Percentiles rank a stretch among this genome's conserved stretches.
phyloP scores from a whole-genome alignment of 345 rosid species.

The Hirschfeldia incana region DNA sequence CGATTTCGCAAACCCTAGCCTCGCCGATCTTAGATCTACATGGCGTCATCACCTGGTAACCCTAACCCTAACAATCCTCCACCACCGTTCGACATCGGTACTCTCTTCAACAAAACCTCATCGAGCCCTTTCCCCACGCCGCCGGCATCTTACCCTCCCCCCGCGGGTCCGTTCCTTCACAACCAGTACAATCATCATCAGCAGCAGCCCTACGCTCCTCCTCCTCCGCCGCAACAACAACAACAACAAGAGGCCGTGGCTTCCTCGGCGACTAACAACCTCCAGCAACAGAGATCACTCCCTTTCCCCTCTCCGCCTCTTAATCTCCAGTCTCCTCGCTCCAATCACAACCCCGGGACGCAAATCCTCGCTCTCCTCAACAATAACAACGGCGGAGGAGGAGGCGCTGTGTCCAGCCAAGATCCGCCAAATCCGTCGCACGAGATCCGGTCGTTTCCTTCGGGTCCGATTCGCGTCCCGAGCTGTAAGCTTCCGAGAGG shows the following conservation, averaged over 20 bases:
- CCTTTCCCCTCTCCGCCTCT: slow-evolving; percentile 48
- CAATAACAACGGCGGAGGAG: slow-evolving; percentile 28
- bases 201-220: slow-evolving; percentile 1
- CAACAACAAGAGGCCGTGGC: slow-evolving; percentile 30
- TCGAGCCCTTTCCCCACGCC: slow-evolving; percentile 45
- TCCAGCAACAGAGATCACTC: slow-evolving; percentile 42
- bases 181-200: not conserved
- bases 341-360: slow-evolving; percentile 56
- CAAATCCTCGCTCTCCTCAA: slow-evolving; percentile 73
- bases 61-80: slow-evolving; percentile 42
- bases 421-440: slow-evolving; percentile 30
- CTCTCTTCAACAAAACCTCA: slow-evolving; percentile 48
- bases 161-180: slow-evolving; percentile 29
- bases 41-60: slow-evolving; percentile 56
- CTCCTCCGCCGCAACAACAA: slow-evolving; percentile 4
- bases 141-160: slow-evolving; percentile 62
- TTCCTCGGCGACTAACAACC: slow-evolving; percentile 41
- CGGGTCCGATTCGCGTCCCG: slow-evolving; percentile 49
- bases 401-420: slow-evolving; percentile 24
- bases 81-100: slow-evolving; percentile 49
- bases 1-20: slow-evolving; percentile 32
- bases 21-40: slow-evolving; percentile 20
- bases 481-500: slow-evolving; percentile 65
- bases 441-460: slow-evolving; percentile 40
- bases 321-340: slow-evolving; percentile 36